These are phyloP conservation scores for Steccherinum ochraceum DNA, from an alignment of 768 basidiomycete genomes.

Conservation along the genomic window DNA sequence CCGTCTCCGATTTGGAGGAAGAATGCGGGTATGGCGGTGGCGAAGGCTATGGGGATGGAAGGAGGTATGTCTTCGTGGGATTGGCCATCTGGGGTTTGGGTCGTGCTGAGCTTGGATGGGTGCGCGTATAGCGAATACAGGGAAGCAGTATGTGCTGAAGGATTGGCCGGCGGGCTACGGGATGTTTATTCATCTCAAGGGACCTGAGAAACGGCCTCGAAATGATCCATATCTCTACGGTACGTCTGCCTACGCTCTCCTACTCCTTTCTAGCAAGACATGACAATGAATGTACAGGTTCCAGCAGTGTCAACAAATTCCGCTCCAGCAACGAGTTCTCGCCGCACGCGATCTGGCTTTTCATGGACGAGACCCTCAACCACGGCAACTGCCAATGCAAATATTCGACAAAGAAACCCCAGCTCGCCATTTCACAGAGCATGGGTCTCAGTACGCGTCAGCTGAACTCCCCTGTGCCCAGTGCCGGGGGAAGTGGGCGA, in stretches of 20 bases:
- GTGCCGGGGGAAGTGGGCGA: constrained; percentile 1
- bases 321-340: constrained; percentile 83
- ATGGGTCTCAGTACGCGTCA: constrained; percentile 40
- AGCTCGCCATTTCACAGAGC: constrained; percentile 60
- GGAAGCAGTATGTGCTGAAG: constrained; percentile 61
- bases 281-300: constrained; percentile 25
- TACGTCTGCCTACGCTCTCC: constrained; percentile 22
- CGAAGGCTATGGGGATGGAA: constrained; percentile 39
- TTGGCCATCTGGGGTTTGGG: constrained; percentile 20
- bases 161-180: constrained; percentile 63
- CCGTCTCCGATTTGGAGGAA: constrained; percentile 50
- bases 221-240: constrained; percentile 79
- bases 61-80: neutral
- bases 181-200: constrained; percentile 74
- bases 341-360: constrained; percentile 79
- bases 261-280: neutral
- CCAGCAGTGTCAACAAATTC: constrained; percentile 44
- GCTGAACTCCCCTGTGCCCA: constrained; percentile 15
- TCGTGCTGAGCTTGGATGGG: too few species aligned
- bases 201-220: constrained; percentile 43
- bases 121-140: too few species aligned
- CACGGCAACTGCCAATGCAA: constrained; percentile 62
- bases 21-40: constrained; percentile 34
- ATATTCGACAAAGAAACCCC: constrained; percentile 66
- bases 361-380: constrained; percentile 43